Evolutionary conservation across 768 basidiomycete species (phyloP).

Genomic region (Tephrocybe sp.): DNA sequence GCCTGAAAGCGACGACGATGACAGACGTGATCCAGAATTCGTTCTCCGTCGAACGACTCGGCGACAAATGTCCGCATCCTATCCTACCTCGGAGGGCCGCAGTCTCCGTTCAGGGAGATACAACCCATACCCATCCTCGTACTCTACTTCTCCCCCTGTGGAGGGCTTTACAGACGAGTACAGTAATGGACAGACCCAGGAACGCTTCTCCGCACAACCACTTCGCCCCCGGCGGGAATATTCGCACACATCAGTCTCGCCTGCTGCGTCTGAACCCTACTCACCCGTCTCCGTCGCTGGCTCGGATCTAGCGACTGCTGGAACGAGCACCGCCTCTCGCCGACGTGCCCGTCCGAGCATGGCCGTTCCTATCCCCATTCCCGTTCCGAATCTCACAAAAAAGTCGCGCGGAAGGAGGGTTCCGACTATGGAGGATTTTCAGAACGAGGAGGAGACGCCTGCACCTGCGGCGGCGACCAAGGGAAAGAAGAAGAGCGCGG

Average conservation of each 20-base stretch:
- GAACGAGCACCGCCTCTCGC: conserved; percentile 1
- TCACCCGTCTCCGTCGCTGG: conserved; percentile 1
- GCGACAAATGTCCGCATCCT: conserved; percentile 3
- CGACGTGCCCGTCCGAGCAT: conserved; percentile 20
- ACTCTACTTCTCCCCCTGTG: conserved; percentile 5
- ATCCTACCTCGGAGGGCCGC: conserved; percentile 5
- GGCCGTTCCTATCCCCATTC: conserved; percentile 38
- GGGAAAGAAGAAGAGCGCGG: conserved; percentile 14
- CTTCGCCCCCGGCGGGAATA: conserved; percentile 11
- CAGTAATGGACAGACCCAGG: neutral
- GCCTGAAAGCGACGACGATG: conserved; percentile 31
- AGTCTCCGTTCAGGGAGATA: conserved; percentile 12
- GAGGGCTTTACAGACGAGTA: conserved; percentile 3
- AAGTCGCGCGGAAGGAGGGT: conserved; percentile 46
- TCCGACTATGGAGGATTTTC: conserved; percentile 33
- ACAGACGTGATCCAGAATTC: conserved; percentile 28
- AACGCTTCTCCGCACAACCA: conserved; percentile 2
- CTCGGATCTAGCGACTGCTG: neutral
- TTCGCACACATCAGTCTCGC: conserved; percentile 12
- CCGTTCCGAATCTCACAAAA: conserved; percentile 48
- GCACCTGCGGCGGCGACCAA: conserved; percentile 4
- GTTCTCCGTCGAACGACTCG: conserved; percentile 24
- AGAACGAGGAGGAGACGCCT: conserved; percentile 6
- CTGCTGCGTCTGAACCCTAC: conserved; percentile 9
- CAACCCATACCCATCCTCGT: conserved; percentile 14